These are phyloP conservation scores for Calonectria leucothoes DNA, from an alignment of 2,329 filamentous ascomycete genomes.

Conservation along the genomic window DNA sequence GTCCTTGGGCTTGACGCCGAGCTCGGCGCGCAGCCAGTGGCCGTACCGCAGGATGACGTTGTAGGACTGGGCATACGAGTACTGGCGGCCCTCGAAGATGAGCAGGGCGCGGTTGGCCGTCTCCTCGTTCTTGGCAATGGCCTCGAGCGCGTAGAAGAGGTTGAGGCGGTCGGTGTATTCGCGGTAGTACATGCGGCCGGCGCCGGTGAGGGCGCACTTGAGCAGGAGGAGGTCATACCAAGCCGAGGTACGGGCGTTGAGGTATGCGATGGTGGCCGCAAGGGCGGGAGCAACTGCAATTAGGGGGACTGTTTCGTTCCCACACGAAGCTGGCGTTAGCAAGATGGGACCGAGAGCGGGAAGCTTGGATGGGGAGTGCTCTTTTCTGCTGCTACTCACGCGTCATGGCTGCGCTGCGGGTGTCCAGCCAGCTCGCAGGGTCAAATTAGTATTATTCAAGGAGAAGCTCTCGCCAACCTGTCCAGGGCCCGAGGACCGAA, in stretches of 20 bases:
- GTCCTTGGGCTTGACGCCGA: constrained; percentile 75
- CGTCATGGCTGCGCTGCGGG: constrained; percentile 28
- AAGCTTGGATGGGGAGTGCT: no score
- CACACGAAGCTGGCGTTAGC: no score
- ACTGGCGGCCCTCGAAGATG: constrained; percentile 74
- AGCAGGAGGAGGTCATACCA: constrained; percentile 75
- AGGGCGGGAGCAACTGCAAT: constrained; percentile 69
- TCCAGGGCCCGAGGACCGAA: neutral
- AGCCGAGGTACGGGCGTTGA: constrained; percentile 77
- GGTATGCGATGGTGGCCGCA: constrained; percentile 77
- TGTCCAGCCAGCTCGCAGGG: neutral
- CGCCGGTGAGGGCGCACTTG: constrained; percentile 61
- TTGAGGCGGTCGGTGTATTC: constrained; percentile 72
- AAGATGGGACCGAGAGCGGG: no score
- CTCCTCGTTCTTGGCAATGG: constrained; percentile 64
- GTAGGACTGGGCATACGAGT: constrained; percentile 83
- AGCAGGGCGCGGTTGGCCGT: constrained; percentile 69
- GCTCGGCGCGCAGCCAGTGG: constrained; percentile 75
- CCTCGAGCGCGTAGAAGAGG: constrained; percentile 81
- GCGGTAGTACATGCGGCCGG: constrained; percentile 56
- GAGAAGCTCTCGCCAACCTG: neutral
- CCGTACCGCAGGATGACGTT: constrained; percentile 78
- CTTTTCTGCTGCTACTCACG: constrained; percentile 17
- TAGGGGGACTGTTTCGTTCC: constrained; percentile 60
- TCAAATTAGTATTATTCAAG: neutral